Base-by-base conservation (phyloP, 1,139 yeast species). In the Kurtzmaniella quercitrusa region DNA sequence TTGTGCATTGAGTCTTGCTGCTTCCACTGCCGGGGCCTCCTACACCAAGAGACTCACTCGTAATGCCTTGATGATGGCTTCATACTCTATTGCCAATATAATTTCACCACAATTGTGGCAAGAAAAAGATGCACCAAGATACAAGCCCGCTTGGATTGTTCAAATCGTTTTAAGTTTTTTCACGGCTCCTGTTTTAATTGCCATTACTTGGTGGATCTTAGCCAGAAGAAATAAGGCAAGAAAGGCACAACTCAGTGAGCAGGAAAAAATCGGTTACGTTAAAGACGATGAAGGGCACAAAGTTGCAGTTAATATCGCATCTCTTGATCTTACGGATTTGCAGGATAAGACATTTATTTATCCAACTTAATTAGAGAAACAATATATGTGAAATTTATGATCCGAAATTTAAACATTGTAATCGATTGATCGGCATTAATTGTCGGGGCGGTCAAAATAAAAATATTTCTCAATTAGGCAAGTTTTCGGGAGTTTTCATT, bases 81-180 rank as follows among this genome's bases (percentile, higher is more conserved):
- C 54, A 2, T 62, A 59, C 40, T 57, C 62, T 25, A 49, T 61
- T 27, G 46, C 60, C n/a, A 61, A 61, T 38, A 58, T 62, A 29
- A 58, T 61, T 25, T 60, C 62, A 11, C 59, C 60, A 10, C 62
- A 57, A 43, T 43, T 57, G n/a, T 57, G 62, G 62, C 53, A 52
- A 44, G 48, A 43, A 9, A 49, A 38, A 29, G 53, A 55, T 41
- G 51, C 50, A 8, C 60, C 60, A 19, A 50, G 51, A 18, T 57
- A 53, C 34, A 48, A 48, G 16, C 71, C 72, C 1, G 81, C 82
- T 0, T 76, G 82, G 81, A 65, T 71, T 41, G 76, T 75, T n/a
- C 79, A 74, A 52, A 75, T 77, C 41, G 76, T 75, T 4, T 53
- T 74, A 19, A 67, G 77, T 9, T 77, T 71, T 53, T 59, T 64